These are phyloP conservation scores for Isabelozyma gotoi DNA, from an alignment of 805 yeast species.

Conservation along the genomic window DNA sequence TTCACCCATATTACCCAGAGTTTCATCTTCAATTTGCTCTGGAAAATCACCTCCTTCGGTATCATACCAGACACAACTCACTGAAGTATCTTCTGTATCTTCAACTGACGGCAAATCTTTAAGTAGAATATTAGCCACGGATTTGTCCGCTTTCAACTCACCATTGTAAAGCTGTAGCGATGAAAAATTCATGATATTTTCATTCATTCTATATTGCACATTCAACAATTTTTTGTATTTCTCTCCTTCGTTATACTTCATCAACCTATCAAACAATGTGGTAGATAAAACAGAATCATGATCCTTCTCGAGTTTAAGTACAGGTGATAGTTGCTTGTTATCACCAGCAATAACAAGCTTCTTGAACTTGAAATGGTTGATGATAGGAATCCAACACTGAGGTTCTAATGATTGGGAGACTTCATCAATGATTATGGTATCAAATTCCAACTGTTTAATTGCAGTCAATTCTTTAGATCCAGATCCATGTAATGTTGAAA, in stretches of 20 bases:
- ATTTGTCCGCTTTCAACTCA: conserved; percentile 57
- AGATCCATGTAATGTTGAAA: conserved; percentile 86
- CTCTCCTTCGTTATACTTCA: conserved; percentile 42
- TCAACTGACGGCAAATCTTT: conserved; percentile 49
- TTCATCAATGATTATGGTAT: conserved; percentile 87
- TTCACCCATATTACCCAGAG: conserved; percentile 10
- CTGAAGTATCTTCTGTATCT: conserved; percentile 45
- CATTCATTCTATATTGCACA: conserved; percentile 87
- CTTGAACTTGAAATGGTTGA: conserved; percentile 56
- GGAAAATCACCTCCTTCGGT: conserved; percentile 87
- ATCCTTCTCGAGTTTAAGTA: conserved; percentile 54
- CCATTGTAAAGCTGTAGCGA: conserved; percentile 65
- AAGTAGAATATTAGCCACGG: conserved; percentile 54
- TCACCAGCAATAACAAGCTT: conserved; percentile 88
- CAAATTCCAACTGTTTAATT: conserved; percentile 49
- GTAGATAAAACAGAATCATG: conserved; percentile 49
- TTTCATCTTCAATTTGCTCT: conserved; percentile 47
- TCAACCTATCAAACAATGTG: conserved; percentile 81
- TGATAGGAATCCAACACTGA: conserved; percentile 92
- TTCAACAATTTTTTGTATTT: conserved; percentile 58
- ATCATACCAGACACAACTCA: conserved; percentile 77
- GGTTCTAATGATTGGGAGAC: conserved; percentile 94
- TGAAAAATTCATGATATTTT: conserved; percentile 74
- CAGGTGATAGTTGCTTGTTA: conserved; percentile 88
- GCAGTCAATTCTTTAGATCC: conserved; percentile 69